phyloP scores from a whole-genome alignment of 306 rosid genomes.

The Castanospermum australe region DNA sequence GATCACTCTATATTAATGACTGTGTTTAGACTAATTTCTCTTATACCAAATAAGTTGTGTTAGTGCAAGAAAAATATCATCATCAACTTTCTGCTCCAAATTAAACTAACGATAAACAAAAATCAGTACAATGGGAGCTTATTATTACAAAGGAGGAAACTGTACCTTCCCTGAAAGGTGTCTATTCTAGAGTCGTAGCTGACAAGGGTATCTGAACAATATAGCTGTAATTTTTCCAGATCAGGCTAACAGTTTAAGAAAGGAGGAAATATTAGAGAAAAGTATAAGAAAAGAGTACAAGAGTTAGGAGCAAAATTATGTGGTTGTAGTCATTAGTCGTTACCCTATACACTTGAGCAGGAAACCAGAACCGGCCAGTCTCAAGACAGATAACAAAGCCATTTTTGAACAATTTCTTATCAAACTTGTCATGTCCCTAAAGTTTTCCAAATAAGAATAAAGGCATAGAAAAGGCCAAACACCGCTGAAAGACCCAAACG shows the following conservation, averaged over 20 bases:
- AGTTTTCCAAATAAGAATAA: slow-evolving; percentile 20
- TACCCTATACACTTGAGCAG: slow-evolving; percentile 69
- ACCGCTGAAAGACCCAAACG: slow-evolving; percentile 22
- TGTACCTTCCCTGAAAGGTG: slow-evolving; percentile 65
- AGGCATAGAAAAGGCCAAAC: slow-evolving; percentile 10
- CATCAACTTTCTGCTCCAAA: not conserved
- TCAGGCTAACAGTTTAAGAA: not conserved
- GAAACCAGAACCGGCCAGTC: slow-evolving; percentile 68
- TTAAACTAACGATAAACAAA: not conserved
- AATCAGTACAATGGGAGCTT: not conserved
- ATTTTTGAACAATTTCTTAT: slow-evolving; percentile 43
- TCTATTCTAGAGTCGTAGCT: slow-evolving; percentile 49
- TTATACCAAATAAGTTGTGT: too few relatives aligned
- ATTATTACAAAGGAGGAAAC: not conserved
- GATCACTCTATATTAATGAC: too few relatives aligned
- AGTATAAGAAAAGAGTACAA: too few relatives aligned
- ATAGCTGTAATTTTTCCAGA: slow-evolving; percentile 29
- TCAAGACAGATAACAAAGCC: slow-evolving; percentile 64
- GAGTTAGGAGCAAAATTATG: too few relatives aligned
- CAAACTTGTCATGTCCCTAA: not conserved
- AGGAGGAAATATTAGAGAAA: too few relatives aligned
- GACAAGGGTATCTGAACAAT: slow-evolving; percentile 59
- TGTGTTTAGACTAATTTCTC: too few relatives aligned
- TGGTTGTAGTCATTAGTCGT: not conserved
- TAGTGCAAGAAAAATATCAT: too few relatives aligned